Percentiles rank a stretch among this genome's conserved stretches.
Conservation (phyloP, 495 filamentous ascomycete genomes). For the Neurospora sp. region DNA sequence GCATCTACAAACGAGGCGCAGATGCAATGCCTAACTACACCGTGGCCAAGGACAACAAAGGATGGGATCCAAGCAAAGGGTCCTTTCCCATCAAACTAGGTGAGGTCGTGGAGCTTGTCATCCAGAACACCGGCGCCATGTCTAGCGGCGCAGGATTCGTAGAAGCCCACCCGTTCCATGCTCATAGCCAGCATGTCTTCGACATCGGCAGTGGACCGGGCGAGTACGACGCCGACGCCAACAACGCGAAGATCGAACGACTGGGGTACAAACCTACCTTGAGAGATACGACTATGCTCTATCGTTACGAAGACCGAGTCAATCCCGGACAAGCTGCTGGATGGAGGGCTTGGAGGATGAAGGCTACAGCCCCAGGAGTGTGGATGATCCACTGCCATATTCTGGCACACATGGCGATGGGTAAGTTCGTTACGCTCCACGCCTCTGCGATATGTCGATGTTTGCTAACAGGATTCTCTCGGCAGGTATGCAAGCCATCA, state of each 20-base stretch:
- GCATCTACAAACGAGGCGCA: constrained; percentile 40
- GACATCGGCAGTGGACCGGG: constrained; percentile 51
- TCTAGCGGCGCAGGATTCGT: constrained; percentile 28
- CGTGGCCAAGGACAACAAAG: constrained; percentile 33
- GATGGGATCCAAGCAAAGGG: constrained; percentile 41
- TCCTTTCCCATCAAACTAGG: constrained; percentile 45
- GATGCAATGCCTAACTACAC: constrained; percentile 31
- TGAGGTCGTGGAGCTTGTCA: constrained; percentile 54
- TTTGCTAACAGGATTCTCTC: constrained; percentile 4
- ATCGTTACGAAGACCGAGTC: constrained; percentile 31
- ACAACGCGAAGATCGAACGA: constrained; percentile 35
- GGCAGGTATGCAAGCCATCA: constrained; percentile 41
- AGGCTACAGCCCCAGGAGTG: constrained; percentile 42
- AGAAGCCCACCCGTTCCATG: constrained; percentile 53
- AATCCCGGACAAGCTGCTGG: constrained; percentile 32
- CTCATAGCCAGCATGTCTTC: constrained; percentile 48
- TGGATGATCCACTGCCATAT: constrained; percentile 60
- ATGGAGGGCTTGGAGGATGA: constrained; percentile 50
- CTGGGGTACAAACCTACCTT: constrained; percentile 30
- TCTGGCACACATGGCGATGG: constrained; percentile 19
- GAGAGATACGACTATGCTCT: constrained; percentile 49
- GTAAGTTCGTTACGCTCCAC: constrained; percentile 4
- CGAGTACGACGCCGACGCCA: constrained; percentile 40
- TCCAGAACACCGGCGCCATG: constrained; percentile 39
- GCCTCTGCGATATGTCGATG: not conserved